Evolutionary conservation across 345 rosid species (phyloP).

Genomic region (Salix caprea): DNA sequence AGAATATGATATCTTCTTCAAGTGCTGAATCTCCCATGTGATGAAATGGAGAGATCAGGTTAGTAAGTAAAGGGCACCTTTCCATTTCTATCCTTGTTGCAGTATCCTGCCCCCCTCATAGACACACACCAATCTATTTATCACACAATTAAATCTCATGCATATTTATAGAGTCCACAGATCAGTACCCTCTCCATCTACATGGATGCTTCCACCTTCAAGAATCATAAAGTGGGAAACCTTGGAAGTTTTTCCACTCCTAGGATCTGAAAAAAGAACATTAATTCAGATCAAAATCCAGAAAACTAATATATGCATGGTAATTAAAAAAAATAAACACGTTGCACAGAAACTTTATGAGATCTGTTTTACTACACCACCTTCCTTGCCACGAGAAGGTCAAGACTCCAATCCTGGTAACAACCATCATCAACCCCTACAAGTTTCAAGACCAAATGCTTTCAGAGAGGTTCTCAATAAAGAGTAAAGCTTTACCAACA

Average conservation of each 20-base stretch:
- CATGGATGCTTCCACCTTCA: slow-evolving; percentile 99
- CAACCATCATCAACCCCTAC: slow-evolving; percentile 82
- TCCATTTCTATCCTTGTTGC: not conserved
- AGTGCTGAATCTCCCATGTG: not conserved
- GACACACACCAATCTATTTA: no score
- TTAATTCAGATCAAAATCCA: slow-evolving; percentile 10
- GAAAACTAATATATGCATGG: not conserved
- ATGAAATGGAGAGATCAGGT: not conserved
- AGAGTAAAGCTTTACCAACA: not conserved
- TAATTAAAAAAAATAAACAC: not conserved
- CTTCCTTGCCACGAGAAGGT: slow-evolving; percentile 80
- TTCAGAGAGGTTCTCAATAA: slow-evolving; percentile 1
- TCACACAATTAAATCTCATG: no score
- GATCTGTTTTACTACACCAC: slow-evolving; percentile 25
- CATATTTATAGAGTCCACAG: no score
- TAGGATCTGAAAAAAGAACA: slow-evolving; percentile 52
- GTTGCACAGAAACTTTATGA: not conserved
- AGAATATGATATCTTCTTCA: not conserved
- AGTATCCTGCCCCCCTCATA: not conserved
- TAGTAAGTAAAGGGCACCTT: not conserved
- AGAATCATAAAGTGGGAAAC: slow-evolving; percentile 66
- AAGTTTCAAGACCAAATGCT: slow-evolving; percentile 7
- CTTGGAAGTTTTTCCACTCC: slow-evolving; percentile 64
- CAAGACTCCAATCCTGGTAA: slow-evolving; percentile 81
- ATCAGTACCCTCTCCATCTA: slow-evolving; percentile 84